Conservation (phyloP, 352 stramenopile species). For the Phytophthora citricola region DNA sequence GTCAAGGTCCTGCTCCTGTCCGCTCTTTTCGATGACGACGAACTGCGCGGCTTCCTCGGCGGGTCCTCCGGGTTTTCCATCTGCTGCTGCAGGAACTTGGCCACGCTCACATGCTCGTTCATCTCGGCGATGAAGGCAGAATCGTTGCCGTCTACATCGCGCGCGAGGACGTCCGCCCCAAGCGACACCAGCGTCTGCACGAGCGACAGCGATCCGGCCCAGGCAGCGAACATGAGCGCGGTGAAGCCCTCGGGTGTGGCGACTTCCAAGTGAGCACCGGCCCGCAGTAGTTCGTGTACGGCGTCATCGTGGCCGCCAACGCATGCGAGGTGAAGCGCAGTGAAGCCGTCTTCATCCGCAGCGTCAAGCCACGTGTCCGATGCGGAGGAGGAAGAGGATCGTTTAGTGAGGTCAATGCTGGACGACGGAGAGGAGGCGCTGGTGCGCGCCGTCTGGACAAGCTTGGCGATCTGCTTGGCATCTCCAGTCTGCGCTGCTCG, state of each 20-base stretch:
- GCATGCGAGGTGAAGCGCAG: conserved; percentile 65
- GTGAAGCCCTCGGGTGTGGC: conserved; percentile 64
- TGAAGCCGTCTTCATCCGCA: conserved; percentile 64
- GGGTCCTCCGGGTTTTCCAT: conserved; percentile 27
- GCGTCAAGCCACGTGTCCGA: conserved; percentile 37
- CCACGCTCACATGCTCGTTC: conserved; percentile 53
- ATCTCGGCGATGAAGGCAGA: conserved; percentile 57
- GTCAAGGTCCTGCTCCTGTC: conserved; percentile 19
- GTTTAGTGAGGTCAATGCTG: conserved; percentile 32
- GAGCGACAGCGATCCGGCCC: conserved; percentile 48
- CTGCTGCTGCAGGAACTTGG: conserved; percentile 49
- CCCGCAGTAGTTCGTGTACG: conserved; percentile 47
- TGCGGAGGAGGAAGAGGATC: conserved; percentile 26
- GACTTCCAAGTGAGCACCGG: conserved; percentile 50
- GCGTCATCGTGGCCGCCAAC: conserved; percentile 56
- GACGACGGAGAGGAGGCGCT: conserved; percentile 29
- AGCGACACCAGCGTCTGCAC: conserved; percentile 45
- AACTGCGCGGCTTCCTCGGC: conserved; percentile 21
- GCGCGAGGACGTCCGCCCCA: conserved; percentile 42
- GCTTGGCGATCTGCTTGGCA: conserved; percentile 55
- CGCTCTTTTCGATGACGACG: conserved; percentile 34
- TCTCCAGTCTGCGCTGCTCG: conserved; percentile 54
- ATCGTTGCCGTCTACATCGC: conserved; percentile 61
- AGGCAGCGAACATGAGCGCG: conserved; percentile 62
- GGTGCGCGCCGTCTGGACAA: conserved; percentile 42